Evolutionary conservation across 495 filamentous ascomycete species (phyloP), one percentile per base, ranked within the genome.

Genomic region (Lindgomyces ingoldianus): DNA sequence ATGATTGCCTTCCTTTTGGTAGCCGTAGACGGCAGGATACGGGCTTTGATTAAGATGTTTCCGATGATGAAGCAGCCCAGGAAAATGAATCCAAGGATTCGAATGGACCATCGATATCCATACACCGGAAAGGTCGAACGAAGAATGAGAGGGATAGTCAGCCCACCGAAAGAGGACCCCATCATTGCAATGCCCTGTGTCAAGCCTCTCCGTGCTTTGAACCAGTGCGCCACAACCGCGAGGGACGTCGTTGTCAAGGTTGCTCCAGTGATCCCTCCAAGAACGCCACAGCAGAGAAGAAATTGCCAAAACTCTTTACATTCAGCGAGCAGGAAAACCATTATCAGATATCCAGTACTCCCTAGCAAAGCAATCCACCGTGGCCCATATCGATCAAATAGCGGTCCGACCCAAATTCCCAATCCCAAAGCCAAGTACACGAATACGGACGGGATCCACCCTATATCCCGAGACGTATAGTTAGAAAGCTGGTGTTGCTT

Each of bases 311-410:
- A 89, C 69, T 85, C 57, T 14, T 76, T 79, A 2, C 83, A 81
- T 1, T 87, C 74, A 18, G 82, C 84, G 6, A 87, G 80, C 84
- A 91, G 86, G 86, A 91, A 90, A 11, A 90, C 73, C 3, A 87
- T 86, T 61, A 89, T 84, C 47, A 85, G 73, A 65, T 89, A 86
- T 36, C 86, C 65, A 30, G 87, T 70, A 11, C 83, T 83, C 10
- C 89, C 89, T 0, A 76, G 70, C 0, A 86, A 66, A 12, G 93
- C 75, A 21, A 91, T 78, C 71, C 78, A 89, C 41, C 82, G 80
- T 3, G 91, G 89, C 6, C 89, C 89, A 58, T 89, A 88, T 62
- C 81, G 86, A 69, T 96, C 91, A 65, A 88, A 92, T 9, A 91
- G 65, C 33, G 85, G 87, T 0, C 89, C 90, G 49, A 84, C 75